Percentiles rank a stretch among this genome's conserved stretches.
These are phyloP conservation scores for Staphylotrichum tortipilum DNA, from an alignment of 495 filamentous ascomycete species.

Conservation along the genomic window DNA sequence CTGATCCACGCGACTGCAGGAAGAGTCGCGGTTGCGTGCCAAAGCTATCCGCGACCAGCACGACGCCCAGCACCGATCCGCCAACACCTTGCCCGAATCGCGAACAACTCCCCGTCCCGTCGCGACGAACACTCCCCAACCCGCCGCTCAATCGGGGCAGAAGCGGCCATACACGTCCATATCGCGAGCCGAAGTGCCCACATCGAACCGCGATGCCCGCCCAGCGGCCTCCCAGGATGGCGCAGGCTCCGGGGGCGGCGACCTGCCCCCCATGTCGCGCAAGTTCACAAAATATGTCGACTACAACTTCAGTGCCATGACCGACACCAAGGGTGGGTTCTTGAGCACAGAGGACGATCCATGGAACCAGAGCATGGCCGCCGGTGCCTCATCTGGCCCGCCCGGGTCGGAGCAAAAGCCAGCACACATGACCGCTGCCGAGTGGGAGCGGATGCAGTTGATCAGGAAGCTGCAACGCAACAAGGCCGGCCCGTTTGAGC, in stretches of 20 bases:
- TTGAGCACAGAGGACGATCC: slow-evolving; percentile 82
- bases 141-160: slow-evolving; percentile 31
- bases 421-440: slow-evolving; percentile 77
- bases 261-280: slow-evolving; percentile 28
- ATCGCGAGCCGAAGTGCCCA: slow-evolving; percentile 48
- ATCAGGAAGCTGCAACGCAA: slow-evolving; percentile 58
- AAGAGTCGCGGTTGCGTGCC: slow-evolving; percentile 82
- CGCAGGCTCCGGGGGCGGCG: slow-evolving; percentile 50
- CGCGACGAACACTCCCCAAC: slow-evolving; percentile 28
- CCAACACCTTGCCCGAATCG: slow-evolving; percentile 20
- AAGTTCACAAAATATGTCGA: slow-evolving; percentile 92
- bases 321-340: slow-evolving; percentile 94
- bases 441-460: slow-evolving; percentile 82
- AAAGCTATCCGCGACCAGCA: slow-evolving; percentile 74
- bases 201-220: slow-evolving; percentile 60
- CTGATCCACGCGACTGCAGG: slow-evolving; percentile 40
- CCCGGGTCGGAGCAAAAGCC: slow-evolving; percentile 58
- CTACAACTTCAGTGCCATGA: slow-evolving; percentile 96
- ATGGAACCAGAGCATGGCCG: slow-evolving; percentile 66
- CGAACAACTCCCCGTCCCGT: slow-evolving; percentile 34
- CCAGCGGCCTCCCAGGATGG: slow-evolving; percentile 25
- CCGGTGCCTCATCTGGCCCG: slow-evolving; percentile 23
- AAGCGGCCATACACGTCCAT: slow-evolving; percentile 54
- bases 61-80: slow-evolving; percentile 45
- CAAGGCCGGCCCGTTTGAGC: slow-evolving; percentile 78